Evolutionary conservation across 257 asterid species (phyloP).

Genomic region (Pogostemon cablin): DNA sequence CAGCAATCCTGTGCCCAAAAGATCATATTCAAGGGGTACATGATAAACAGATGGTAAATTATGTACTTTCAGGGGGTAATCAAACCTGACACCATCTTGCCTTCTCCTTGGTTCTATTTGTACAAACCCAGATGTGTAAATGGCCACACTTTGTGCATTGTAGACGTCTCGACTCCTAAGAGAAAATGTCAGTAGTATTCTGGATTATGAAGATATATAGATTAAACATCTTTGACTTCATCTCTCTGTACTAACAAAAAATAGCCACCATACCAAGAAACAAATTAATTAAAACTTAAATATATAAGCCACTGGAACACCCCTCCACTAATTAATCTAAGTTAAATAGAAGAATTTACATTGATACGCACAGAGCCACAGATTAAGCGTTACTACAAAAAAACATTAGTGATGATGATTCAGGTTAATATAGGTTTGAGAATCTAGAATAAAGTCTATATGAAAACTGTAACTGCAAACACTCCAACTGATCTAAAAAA

Average conservation of each 20-base stretch:
- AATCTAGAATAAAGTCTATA: conserved; percentile 16
- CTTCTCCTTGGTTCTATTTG: conserved; percentile 79
- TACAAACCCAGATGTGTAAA: conserved; percentile 92
- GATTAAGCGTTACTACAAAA: neutral
- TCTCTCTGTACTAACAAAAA: neutral
- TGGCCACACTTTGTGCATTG: conserved; percentile 97
- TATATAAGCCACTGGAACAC: neutral
- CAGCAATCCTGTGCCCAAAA: conserved; percentile 78
- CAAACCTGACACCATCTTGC: conserved; percentile 99
- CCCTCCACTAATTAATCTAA: neutral
- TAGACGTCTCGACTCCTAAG: conserved; percentile 91
- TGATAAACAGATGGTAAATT: neutral
- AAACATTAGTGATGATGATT: neutral
- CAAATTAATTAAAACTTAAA: conserved; percentile 1
- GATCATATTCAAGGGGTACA: conserved; percentile 28
- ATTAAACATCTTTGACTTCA: neutral
- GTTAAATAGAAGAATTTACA: neutral
- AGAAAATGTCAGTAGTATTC: conserved; percentile 70
- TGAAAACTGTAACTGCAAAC: neutral
- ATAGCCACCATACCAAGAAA: conserved; percentile 15
- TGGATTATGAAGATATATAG: conserved; percentile 39
- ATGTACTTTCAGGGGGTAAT: neutral
- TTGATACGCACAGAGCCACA: neutral
- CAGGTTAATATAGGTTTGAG: conserved; percentile 24
- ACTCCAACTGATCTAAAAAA: neutral